phyloP scores from a whole-genome alignment of 352 stramenopile genomes.

The Thraustotheca clavata region DNA sequence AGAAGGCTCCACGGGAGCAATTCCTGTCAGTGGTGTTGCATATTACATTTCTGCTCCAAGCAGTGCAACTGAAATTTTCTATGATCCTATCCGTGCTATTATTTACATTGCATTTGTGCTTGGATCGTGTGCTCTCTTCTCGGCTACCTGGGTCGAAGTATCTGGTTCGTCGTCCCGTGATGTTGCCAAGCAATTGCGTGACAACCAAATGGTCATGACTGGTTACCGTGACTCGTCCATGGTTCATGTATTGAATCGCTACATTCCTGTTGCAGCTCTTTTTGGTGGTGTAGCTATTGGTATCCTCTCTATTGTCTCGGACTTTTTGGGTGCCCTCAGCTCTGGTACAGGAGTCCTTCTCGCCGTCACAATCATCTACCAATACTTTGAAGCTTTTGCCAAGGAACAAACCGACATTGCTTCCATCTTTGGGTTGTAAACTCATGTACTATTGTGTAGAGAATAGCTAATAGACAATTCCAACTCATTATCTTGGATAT shows the following conservation, averaged over 20 bases:
- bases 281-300: constrained; percentile 99
- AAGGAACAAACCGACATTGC: constrained; percentile 87
- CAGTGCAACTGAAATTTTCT: constrained; percentile 94
- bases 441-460: neutral
- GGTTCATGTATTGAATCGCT: constrained; percentile 98
- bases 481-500: neutral
- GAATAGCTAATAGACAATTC: neutral
- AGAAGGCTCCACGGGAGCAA: constrained; percentile 90
- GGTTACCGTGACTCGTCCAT: constrained; percentile 96
- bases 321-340: constrained; percentile 98
- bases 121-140: constrained; percentile 97
- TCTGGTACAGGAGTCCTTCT: constrained; percentile 98
- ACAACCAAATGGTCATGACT: constrained; percentile 99
- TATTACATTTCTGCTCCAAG: constrained; percentile 98
- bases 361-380: constrained; percentile 99
- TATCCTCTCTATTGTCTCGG: constrained; percentile 96
- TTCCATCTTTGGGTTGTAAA: constrained; percentile 63
- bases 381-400: constrained; percentile 98
- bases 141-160: constrained; percentile 99
- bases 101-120: constrained; percentile 99
- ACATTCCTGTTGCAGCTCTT: constrained; percentile 97
- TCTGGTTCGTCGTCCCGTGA: constrained; percentile 95
- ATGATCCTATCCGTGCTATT: constrained; percentile 97
- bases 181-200: constrained; percentile 97
- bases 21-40: constrained; percentile 93